Percentiles rank a stretch among this genome's conserved stretches.
Conservation (phyloP, 768 basidiomycete genomes). For the Rhodosporidiobolus sp. region DNA sequence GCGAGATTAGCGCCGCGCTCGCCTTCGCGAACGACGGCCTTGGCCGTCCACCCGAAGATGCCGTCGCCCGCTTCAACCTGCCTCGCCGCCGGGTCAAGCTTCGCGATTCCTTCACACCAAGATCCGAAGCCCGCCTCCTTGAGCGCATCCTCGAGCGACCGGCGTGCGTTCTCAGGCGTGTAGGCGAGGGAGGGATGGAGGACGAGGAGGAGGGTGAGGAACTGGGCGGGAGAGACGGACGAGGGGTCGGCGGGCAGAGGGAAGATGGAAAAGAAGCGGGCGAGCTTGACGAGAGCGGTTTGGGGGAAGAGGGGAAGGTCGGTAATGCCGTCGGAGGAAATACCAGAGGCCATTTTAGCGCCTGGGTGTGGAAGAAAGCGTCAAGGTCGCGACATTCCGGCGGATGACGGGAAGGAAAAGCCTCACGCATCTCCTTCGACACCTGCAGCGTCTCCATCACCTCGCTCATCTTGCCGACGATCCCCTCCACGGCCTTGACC, state of each 20-base stretch:
- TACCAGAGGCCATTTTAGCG: conserved; percentile 29
- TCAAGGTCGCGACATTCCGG: fast-evolving
- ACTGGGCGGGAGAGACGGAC: not conserved
- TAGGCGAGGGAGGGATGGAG: conserved; percentile 26
- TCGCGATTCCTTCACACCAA: conserved; percentile 6
- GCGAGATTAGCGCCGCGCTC: not conserved
- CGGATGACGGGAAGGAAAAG: not conserved
- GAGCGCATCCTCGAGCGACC: conserved; percentile 11
- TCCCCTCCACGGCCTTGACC: not conserved
- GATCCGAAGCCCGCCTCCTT: not conserved
- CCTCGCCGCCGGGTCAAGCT: not conserved
- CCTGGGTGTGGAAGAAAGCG: not conserved
- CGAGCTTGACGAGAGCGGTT: conserved; percentile 29
- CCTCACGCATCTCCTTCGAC: conserved; percentile 23
- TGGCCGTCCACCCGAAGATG: conserved; percentile 18
- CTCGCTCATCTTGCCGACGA: conserved; percentile 13
- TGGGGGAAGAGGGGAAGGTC: conserved; percentile 36
- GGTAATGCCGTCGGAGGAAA: not conserved
- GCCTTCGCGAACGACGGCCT: not conserved
- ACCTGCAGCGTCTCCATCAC: conserved; percentile 21
- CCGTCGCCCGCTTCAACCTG: not conserved
- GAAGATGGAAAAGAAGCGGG: conserved; percentile 33
- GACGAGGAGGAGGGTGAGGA: conserved; percentile 16
- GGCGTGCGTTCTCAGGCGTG: not conserved
- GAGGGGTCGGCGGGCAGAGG: not conserved